These are phyloP conservation scores for Lentithecium fluviatile DNA, from an alignment of 495 filamentous ascomycete genomes.

Conservation along the genomic window DNA sequence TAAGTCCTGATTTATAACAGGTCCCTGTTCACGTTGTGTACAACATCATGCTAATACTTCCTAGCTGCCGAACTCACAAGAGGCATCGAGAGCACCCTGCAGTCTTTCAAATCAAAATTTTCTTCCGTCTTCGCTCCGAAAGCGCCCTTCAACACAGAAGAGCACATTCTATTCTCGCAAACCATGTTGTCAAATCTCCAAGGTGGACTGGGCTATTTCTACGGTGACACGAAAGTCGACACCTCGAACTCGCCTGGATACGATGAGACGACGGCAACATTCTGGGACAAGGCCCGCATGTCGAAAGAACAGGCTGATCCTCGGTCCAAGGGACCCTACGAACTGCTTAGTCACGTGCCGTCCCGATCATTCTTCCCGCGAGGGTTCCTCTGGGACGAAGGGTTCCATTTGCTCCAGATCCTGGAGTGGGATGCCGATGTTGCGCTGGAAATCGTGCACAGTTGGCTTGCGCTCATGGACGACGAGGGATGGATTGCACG, in stretches of 20 bases:
- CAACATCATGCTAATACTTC: conserved; percentile 69
- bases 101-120: conserved; percentile 8
- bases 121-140: conserved; percentile 48
- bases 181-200: conserved; percentile 91
- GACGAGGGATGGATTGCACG: conserved; percentile 96
- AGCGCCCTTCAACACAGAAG: conserved; percentile 68
- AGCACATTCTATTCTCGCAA: conserved; percentile 75
- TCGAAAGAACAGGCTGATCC: conserved; percentile 60
- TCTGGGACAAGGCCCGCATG: conserved; percentile 92
- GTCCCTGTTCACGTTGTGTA: too few species aligned
- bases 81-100: conserved; percentile 1
- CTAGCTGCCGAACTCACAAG: conserved; percentile 33
- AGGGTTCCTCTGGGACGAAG: conserved; percentile 97
- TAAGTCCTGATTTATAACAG: conserved; percentile 49
- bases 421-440: conserved; percentile 90
- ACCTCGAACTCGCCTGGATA: conserved; percentile 85
- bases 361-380: conserved; percentile 95
- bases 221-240: conserved; percentile 80
- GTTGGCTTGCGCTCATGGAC: conserved; percentile 94
- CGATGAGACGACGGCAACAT: conserved; percentile 90
- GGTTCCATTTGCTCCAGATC: conserved; percentile 90
- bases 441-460: conserved; percentile 81
- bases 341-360: conserved; percentile 88
- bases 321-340: conserved; percentile 72
- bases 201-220: conserved; percentile 93